Base-by-base conservation (phyloP, 129 eudicot species). In the Cynara cardunculus region DNA sequence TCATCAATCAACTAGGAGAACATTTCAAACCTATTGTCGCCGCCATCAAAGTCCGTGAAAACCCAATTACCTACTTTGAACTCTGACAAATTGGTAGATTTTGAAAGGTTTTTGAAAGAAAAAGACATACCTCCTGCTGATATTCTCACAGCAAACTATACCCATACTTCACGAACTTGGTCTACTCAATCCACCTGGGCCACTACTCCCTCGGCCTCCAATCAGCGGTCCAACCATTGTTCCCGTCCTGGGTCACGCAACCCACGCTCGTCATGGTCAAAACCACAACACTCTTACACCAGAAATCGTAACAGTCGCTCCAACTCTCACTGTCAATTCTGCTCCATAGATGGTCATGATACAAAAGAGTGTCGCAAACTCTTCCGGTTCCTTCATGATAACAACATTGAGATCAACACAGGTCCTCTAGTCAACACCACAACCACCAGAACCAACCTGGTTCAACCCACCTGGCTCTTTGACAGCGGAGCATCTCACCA, bases 401-500 rank as follows among this genome's bases (percentile, higher is more conserved):
- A 34, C 7, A 34, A 34, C 39, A 34, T 34, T 7, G 39, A 34
- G 5, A 34, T 34, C 39, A 7, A 34, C 0, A 1, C 39, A 34
- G 39, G 39, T 4, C 9, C 39, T 5, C 39, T 5, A 5, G 27
- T 3, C 37, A 46, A 73, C 6, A 30, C 37, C 53, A 49, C 73
- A 27, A 49, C 26, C 39, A 34, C 46, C 1, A 21, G 71, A 7
- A 28, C 25, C 12, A 30, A 24, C 9, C 19, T 0, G 10, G 37
- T 19, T 19, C 56, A 24, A 41, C 53, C 53, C 16, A 10, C 53
- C 9, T 41, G 53, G 53, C 53, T 41, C 13, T 41, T 41, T 41
- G 53, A 80, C 78, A 70, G 72, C 7, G 83, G 83, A 0, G 78
- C 72, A 21, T 80, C 83, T 9, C 72, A 80, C 7, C 78, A 71